phyloP scores from a whole-genome alignment of 176 grass and related monocot genomes.

The Juncus effusus region DNA sequence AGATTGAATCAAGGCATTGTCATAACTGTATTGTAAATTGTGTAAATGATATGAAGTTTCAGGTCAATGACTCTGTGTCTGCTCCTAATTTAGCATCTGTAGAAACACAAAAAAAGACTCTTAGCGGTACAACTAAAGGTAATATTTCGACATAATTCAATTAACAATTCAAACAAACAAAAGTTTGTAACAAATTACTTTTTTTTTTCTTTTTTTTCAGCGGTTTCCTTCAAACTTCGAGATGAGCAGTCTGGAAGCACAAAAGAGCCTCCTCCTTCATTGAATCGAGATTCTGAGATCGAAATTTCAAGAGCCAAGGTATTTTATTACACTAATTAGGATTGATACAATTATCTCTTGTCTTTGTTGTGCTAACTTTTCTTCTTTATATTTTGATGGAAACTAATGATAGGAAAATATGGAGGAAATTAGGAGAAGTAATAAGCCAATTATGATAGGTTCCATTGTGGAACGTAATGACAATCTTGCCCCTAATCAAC shows the following conservation, averaged over 20 bases:
- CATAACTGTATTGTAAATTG: too few relatives aligned
- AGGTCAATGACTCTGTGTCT: too few relatives aligned
- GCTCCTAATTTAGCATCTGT: too few relatives aligned
- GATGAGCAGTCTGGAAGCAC: conserved; percentile 16
- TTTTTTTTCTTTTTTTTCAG: conserved; percentile 17
- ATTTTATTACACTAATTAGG: conserved; percentile 14
- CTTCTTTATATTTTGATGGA: background rate
- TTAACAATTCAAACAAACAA: too few relatives aligned
- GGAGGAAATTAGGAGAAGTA: conserved; percentile 16
- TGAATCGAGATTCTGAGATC: background rate
- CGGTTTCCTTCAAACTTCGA: conserved; percentile 17
- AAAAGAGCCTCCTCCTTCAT: conserved; percentile 20
- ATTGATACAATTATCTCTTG: background rate
- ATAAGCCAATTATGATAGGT: conserved; percentile 33
- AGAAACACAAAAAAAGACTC: too few relatives aligned
- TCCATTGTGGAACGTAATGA: conserved; percentile 72
- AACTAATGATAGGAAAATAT: conserved; percentile 6
- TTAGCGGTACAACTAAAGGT: too few relatives aligned
- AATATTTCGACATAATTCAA: too few relatives aligned
- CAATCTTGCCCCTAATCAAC: conserved; percentile 36
- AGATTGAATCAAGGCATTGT: too few relatives aligned
- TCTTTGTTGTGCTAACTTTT: too few relatives aligned
- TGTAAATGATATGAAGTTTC: too few relatives aligned
- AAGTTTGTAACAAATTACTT: too few relatives aligned
- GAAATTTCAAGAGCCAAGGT: conserved; percentile 19